These are phyloP conservation scores for Termitomyces bulborhizus DNA, from an alignment of 768 basidiomycete species.

Conservation along the genomic window DNA sequence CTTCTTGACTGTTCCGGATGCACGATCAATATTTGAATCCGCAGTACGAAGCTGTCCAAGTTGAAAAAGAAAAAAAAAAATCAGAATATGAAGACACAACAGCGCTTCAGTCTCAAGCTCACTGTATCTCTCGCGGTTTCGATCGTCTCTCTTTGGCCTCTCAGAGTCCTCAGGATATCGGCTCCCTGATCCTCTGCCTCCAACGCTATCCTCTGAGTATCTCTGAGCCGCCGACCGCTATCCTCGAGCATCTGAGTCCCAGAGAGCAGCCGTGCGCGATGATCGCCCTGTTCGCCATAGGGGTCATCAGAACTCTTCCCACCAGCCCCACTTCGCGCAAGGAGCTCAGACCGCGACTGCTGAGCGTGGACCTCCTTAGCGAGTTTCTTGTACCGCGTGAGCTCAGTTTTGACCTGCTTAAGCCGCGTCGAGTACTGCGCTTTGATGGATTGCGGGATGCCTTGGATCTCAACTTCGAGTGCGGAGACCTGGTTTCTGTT, in stretches of 20 bases:
- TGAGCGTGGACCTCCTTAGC: constrained; percentile 63
- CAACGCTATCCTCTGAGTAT: constrained; percentile 82
- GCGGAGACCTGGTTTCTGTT: constrained; percentile 64
- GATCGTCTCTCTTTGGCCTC: constrained; percentile 86
- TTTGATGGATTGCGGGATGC: constrained; percentile 81
- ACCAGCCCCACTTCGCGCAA: constrained; percentile 19
- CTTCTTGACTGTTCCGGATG: constrained; percentile 84
- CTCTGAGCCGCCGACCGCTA: constrained; percentile 65
- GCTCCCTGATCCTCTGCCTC: constrained; percentile 91
- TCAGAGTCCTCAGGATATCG: constrained; percentile 75
- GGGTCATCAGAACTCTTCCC: constrained; percentile 58
- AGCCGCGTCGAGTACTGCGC: constrained; percentile 62
- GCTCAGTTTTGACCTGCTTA: constrained; percentile 61
- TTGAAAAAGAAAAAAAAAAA: neutral
- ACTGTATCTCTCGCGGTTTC: constrained; percentile 84
- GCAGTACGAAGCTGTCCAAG: constrained; percentile 61
- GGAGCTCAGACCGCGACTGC: constrained; percentile 52
- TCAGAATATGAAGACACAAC: neutral
- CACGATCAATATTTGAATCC: constrained; percentile 78
- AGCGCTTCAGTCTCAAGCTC: constrained; percentile 17
- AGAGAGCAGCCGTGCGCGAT: constrained; percentile 64
- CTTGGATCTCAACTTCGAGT: constrained; percentile 91
- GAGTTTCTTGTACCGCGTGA: constrained; percentile 70
- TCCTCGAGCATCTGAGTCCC: constrained; percentile 73
- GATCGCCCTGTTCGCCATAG: constrained; percentile 54